These are phyloP conservation scores for Mycena chlorophos DNA, from an alignment of 768 basidiomycete genomes.

Conservation along the genomic window DNA sequence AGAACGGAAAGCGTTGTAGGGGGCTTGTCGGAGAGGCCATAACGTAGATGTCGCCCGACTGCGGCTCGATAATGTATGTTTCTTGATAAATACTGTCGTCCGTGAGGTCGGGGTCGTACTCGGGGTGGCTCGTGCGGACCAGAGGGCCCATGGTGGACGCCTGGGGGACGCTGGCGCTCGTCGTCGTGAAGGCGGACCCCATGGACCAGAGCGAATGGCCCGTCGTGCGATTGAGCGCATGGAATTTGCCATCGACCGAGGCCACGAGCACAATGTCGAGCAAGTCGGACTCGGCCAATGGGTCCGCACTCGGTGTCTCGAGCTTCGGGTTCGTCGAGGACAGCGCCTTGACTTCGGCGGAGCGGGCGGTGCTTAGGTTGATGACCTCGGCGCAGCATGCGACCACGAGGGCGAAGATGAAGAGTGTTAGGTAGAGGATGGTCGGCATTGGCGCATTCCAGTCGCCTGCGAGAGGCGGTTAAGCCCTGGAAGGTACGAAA, in stretches of 20 bases:
- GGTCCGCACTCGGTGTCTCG: constrained; percentile 19
- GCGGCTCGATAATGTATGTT: constrained; percentile 92
- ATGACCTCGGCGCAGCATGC: constrained; percentile 35
- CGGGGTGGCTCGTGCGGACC: constrained; percentile 66
- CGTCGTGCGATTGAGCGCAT: constrained; percentile 86
- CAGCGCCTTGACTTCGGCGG: constrained; percentile 27
- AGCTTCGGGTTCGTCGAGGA: constrained; percentile 27
- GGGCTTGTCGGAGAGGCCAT: constrained; percentile 67
- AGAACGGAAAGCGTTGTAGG: constrained; percentile 85
- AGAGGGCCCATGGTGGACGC: constrained; percentile 69
- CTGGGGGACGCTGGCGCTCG: constrained; percentile 34
- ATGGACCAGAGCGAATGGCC: constrained; percentile 89
- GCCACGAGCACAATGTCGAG: constrained; percentile 86
- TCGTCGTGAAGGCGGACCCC: constrained; percentile 60
- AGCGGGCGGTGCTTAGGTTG: constrained; percentile 28
- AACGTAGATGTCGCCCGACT: constrained; percentile 91
- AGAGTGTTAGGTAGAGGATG: constrained; percentile 25
- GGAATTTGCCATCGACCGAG: constrained; percentile 92
- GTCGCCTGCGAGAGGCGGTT: neutral
- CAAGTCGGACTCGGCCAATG: constrained; percentile 55
- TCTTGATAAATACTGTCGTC: constrained; percentile 62
- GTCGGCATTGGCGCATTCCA: constrained; percentile 36
- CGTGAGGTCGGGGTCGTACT: constrained; percentile 55
- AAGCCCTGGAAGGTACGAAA: neutral
- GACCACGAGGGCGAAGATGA: constrained; percentile 29